Conservation (phyloP, 1,139 yeast genomes). For the Tardiomyces depauwii region DNA sequence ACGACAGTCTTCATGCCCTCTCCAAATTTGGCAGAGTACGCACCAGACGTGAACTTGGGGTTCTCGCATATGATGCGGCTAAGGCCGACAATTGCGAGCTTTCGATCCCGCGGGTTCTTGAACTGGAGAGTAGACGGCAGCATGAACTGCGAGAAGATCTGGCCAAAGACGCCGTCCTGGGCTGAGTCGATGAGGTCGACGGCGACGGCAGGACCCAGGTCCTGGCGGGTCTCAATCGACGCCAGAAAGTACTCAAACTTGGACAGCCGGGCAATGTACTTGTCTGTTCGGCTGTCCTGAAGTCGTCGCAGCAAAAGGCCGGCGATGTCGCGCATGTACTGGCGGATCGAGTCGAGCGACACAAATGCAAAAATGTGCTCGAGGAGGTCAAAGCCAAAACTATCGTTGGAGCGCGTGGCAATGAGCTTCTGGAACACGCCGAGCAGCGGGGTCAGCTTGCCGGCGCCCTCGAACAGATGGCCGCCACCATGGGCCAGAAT, state of each 20-base stretch:
- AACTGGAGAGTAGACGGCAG: slow-evolving; percentile 57
- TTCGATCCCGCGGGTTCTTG: slow-evolving; percentile 62
- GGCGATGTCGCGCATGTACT: slow-evolving; percentile 63
- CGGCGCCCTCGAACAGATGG: slow-evolving; percentile 25
- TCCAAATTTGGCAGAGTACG: slow-evolving; percentile 34
- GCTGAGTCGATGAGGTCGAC: slow-evolving; percentile 49
- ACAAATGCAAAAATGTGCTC: slow-evolving; percentile 55
- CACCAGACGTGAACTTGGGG: slow-evolving; percentile 25
- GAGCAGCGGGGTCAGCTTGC: slow-evolving; percentile 58
- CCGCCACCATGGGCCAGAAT: slow-evolving; percentile 55
- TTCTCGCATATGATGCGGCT: slow-evolving; percentile 44
- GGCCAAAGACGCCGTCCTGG: slow-evolving; percentile 52
- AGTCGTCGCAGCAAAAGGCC: slow-evolving; percentile 67
- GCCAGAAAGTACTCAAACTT: slow-evolving; percentile 59
- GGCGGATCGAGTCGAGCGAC: slow-evolving; percentile 38
- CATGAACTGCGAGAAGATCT: slow-evolving; percentile 51
- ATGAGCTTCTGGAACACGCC: slow-evolving; percentile 96
- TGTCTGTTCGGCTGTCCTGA: slow-evolving; percentile 72
- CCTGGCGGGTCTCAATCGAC: slow-evolving; percentile 30
- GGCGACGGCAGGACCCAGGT: slow-evolving; percentile 40
- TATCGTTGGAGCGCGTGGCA: slow-evolving; percentile 73
- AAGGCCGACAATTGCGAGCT: slow-evolving; percentile 64
- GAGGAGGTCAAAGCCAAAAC: slow-evolving; percentile 72
- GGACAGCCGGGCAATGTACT: slow-evolving; percentile 47
- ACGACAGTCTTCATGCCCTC: slow-evolving; percentile 44